phyloP scores from a whole-genome alignment of 78 protist species.

The Dictyostelium brefeldianum region DNA sequence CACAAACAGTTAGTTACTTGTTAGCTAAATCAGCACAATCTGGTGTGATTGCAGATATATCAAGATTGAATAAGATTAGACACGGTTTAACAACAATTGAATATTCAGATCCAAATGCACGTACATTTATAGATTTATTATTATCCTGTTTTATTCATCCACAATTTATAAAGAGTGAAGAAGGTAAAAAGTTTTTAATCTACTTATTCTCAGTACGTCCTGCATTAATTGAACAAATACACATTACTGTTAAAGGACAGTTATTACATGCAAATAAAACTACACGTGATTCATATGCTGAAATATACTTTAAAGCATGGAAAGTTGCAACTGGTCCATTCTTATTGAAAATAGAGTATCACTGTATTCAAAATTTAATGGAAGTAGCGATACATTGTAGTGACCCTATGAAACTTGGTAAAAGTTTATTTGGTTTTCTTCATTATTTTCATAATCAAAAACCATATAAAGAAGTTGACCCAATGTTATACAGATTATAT shows the following conservation, averaged over 20 bases:
- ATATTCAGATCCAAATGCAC: constrained; percentile 25
- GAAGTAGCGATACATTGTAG: constrained; percentile 53
- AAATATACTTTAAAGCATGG: constrained; percentile 88
- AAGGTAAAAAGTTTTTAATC: constrained; percentile 78
- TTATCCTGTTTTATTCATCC: constrained; percentile 62
- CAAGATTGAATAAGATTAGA: constrained; percentile 49
- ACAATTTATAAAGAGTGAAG: constrained; percentile 44
- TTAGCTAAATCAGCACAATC: constrained; percentile 39
- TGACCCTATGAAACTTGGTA: background rate
- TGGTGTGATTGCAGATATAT: constrained; percentile 38
- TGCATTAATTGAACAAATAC: constrained; percentile 61
- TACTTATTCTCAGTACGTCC: constrained; percentile 42
- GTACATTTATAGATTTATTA: constrained; percentile 57
- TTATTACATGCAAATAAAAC: constrained; percentile 22
- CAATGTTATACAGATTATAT: constrained; percentile 81
- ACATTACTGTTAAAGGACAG: constrained; percentile 73
- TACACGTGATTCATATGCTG: constrained; percentile 33
- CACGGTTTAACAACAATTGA: constrained; percentile 57
- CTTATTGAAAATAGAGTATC: constrained; percentile 39
- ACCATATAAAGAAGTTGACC: constrained; percentile 79
- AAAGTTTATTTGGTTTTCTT: constrained; percentile 29
- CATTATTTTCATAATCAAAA: constrained; percentile 67
- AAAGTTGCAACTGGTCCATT: constrained; percentile 22
- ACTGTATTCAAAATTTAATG: constrained; percentile 82
- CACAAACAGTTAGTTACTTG: constrained; percentile 82